Conservation (phyloP, 176 grass and related monocot species). For the Dendrocalamus sinicus region DNA sequence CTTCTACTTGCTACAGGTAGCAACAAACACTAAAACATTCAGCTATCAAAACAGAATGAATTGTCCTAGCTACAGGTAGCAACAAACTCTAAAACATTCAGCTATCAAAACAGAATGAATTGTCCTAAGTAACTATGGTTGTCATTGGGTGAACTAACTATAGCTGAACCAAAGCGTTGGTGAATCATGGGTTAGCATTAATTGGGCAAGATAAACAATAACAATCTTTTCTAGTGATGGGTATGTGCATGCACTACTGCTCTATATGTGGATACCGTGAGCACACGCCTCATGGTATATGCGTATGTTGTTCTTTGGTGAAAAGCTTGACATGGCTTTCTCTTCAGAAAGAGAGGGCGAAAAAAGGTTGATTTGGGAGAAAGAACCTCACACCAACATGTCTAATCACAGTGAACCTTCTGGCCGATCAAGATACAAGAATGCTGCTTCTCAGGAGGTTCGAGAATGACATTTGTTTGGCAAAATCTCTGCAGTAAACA, state of each 20-base stretch:
- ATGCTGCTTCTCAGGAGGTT: not conserved
- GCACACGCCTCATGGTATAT: not conserved
- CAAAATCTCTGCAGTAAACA: not conserved
- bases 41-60: too few species aligned
- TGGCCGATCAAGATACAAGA: too few species aligned
- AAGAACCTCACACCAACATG: not conserved
- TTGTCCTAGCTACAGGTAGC: too few species aligned
- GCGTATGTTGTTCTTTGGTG: not conserved
- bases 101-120: too few species aligned
- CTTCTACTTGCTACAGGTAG: too few species aligned
- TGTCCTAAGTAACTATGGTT: too few species aligned
- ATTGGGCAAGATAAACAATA: not conserved
- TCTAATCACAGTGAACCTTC: not conserved
- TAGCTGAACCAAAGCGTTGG: too few species aligned
- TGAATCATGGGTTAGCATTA: too few species aligned
- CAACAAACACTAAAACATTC: too few species aligned
- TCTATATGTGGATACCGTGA: conserved; percentile 22
- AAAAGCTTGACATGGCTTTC: not conserved
- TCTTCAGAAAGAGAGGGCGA: not conserved
- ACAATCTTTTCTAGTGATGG: too few species aligned
- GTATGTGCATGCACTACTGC: not conserved
- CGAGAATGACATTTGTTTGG: not conserved
- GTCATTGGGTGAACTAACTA: too few species aligned
- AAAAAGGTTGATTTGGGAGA: not conserved
- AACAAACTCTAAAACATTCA: too few species aligned